Percentiles rank a stretch among this genome's conserved stretches.
These are phyloP conservation scores for Conticribra guillardii DNA, from an alignment of 108 stramenopile genomes.

Conservation along the genomic window DNA sequence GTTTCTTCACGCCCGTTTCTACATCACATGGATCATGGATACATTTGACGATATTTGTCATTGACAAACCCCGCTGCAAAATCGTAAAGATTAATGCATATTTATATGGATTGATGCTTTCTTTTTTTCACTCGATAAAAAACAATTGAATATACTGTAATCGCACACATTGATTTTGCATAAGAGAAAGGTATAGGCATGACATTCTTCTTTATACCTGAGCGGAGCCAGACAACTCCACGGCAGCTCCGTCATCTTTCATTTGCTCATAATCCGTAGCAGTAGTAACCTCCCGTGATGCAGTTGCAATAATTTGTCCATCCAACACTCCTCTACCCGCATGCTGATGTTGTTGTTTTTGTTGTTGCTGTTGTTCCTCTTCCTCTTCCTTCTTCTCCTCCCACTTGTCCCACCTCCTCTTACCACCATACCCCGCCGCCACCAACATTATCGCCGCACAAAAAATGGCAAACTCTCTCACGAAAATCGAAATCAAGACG, in stretches of 20 bases:
- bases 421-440: slow-evolving; percentile 27
- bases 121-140: too few species aligned
- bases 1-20: too few species aligned
- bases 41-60: too few species aligned
- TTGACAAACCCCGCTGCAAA: too few species aligned
- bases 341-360: background rate
- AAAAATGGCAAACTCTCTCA: slow-evolving; percentile 36
- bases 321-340: background rate
- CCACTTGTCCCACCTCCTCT: slow-evolving; percentile 40
- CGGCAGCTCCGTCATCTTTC: background rate
- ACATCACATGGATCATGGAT: too few species aligned
- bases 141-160: too few species aligned
- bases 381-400: slow-evolving; percentile 20
- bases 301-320: too few species aligned
- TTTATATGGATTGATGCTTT: too few species aligned
- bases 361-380: background rate
- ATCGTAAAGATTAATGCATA: too few species aligned
- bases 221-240: background rate
- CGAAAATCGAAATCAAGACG: slow-evolving; percentile 42
- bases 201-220: background rate
- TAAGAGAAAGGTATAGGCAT: too few species aligned
- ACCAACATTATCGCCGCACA: slow-evolving; percentile 27
- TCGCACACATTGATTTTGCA: too few species aligned
- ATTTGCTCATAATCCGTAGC: background rate
- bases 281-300: too few species aligned